Conservation (phyloP, 176 grass and related monocot genomes). For the Saccharum spontaneum region DNA sequence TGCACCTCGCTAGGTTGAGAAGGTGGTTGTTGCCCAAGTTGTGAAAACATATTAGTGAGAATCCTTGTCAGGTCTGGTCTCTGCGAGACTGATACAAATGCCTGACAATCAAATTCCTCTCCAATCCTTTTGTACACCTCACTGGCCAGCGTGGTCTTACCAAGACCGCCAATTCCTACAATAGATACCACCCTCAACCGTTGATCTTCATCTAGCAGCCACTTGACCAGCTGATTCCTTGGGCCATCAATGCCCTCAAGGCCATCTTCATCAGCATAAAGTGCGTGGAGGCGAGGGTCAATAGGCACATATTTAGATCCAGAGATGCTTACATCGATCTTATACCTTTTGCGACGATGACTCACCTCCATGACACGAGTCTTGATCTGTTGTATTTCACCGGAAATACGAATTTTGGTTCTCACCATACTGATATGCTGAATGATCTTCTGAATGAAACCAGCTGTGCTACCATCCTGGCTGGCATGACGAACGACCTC, state of each 20-base stretch:
- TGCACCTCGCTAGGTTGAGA: background rate
- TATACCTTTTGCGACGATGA: background rate
- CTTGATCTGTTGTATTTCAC: background rate
- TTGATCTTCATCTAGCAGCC: background rate
- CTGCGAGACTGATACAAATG: background rate
- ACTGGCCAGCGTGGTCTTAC: background rate
- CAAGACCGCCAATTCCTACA: background rate
- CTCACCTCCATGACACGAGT: background rate
- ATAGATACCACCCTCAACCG: background rate
- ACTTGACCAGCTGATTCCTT: background rate
- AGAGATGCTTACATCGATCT: background rate
- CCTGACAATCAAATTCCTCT: background rate
- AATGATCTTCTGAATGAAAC: background rate
- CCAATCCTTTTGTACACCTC: background rate
- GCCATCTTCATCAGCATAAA: background rate
- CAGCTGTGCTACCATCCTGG: background rate
- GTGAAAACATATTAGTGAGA: background rate
- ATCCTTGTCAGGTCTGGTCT: background rate
- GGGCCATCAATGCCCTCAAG: background rate
- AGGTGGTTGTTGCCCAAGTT: background rate
- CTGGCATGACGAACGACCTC: background rate
- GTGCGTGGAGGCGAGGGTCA: background rate
- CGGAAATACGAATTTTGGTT: background rate
- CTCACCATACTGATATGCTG: background rate
- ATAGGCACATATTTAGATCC: background rate